Percentiles rank a stretch among this genome's conserved stretches.
phyloP scores from a whole-genome alignment of 768 basidiomycete genomes.

The Butyriboletus loyo region DNA sequence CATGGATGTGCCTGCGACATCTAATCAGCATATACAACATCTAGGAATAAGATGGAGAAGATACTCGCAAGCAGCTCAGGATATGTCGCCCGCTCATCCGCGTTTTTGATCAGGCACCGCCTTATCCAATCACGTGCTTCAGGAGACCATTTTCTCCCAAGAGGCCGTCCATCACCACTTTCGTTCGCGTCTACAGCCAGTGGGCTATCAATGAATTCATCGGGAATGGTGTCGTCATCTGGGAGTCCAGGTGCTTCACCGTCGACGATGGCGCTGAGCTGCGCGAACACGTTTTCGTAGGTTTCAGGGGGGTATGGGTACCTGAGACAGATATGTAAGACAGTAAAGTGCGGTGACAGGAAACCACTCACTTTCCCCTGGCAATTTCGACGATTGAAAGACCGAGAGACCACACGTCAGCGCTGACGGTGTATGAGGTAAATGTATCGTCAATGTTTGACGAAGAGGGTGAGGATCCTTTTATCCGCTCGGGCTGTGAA shows the following conservation, averaged over 20 bases:
- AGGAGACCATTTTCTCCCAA: slow-evolving; percentile 27
- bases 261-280: slow-evolving; percentile 93
- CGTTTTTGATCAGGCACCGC: slow-evolving; percentile 77
- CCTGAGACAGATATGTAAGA: slow-evolving; percentile 16
- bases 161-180: slow-evolving; percentile 11
- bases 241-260: slow-evolving; percentile 90
- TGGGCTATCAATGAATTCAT: slow-evolving; percentile 12
- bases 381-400: slow-evolving; percentile 92
- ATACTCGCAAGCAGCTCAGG: slow-evolving; percentile 67
- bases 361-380: slow-evolving; percentile 49
- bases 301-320: slow-evolving; percentile 99
- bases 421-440: slow-evolving; percentile 85
- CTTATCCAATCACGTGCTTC: slow-evolving; percentile 81
- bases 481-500: slow-evolving; percentile 87
- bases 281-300: slow-evolving; percentile 95
- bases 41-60: not conserved
- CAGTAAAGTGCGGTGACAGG: not conserved
- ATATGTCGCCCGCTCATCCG: slow-evolving; percentile 78
- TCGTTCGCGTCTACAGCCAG: slow-evolving; percentile 9
- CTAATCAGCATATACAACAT: not conserved
- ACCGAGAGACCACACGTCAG: slow-evolving; percentile 97
- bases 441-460: slow-evolving; percentile 31
- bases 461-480: slow-evolving; percentile 68
- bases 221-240: slow-evolving; percentile 38
- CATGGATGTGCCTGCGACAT: slow-evolving; percentile 68